These are phyloP conservation scores for Huiozyma sinensis DNA, from an alignment of 805 yeast species.

Conservation along the genomic window DNA sequence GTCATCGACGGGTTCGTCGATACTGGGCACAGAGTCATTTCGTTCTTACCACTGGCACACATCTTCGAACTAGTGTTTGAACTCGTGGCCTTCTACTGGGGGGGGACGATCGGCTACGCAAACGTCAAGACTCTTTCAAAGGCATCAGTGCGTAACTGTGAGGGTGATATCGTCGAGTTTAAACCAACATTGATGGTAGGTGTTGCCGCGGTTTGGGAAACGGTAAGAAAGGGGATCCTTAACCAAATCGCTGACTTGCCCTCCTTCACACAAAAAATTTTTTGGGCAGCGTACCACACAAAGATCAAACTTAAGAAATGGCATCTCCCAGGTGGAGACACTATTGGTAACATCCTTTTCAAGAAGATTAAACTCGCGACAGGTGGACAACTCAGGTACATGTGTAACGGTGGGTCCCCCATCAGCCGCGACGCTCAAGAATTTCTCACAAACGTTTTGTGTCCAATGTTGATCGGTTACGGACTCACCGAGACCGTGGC, in stretches of 20 bases:
- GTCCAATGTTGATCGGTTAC: constrained; percentile 88
- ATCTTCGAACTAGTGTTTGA: constrained; percentile 90
- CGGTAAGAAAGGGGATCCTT: constrained; percentile 82
- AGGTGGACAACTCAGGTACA: constrained; percentile 70
- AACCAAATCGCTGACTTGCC: constrained; percentile 63
- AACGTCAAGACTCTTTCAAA: constrained; percentile 84
- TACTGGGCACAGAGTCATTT: constrained; percentile 61
- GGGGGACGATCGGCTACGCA: constrained; percentile 81
- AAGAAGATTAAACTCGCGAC: constrained; percentile 88
- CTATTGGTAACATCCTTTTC: constrained; percentile 61
- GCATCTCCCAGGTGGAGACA: constrained; percentile 62
- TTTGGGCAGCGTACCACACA: constrained; percentile 80
- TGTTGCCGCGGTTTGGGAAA: constrained; percentile 98
- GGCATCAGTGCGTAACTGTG: constrained; percentile 68
- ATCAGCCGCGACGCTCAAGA: constrained; percentile 74
- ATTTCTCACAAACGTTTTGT: constrained; percentile 64
- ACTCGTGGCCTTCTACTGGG: constrained; percentile 74
- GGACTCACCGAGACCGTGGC: constrained; percentile 97
- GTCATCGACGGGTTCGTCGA: constrained; percentile 42
- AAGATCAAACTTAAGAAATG: constrained; percentile 51
- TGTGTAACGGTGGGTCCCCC: constrained; percentile 91
- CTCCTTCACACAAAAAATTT: constrained; percentile 58
- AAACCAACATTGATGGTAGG: constrained; percentile 94
- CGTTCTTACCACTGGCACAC: constrained; percentile 92
- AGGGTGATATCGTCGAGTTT: constrained; percentile 79